Evolutionary conservation across 2,329 filamentous ascomycete species (phyloP), one percentile per base, ranked within the genome.

Genomic region (Rhytidhysteron rufulum): DNA sequence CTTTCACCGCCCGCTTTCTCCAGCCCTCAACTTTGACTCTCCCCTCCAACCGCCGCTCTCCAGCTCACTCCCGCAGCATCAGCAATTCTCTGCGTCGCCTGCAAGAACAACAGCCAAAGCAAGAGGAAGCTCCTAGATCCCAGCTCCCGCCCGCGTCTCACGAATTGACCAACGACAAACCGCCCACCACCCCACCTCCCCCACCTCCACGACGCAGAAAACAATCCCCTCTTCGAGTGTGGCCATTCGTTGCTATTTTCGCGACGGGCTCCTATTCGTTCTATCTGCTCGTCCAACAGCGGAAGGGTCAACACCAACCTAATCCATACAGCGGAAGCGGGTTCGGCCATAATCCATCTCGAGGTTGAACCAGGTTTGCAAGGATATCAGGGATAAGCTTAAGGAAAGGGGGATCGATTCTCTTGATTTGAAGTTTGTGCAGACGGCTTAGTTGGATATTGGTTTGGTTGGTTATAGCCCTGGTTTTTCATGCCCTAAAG

Each of bases 281-380:
- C 61, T 69, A 68, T 52, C 62, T 62, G 47, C 63, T 75, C 34
- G 64, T 69, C 29, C 71, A 73, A 44, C 59, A 67, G 45, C 58
- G 71, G 32, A 62, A 66, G 46, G 70, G 67, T 20, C 43, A 60
- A 35, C 59, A 62, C 38, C 45, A 57, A 35, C 41, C 57, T 8
- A 43, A 51, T 37, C n/a, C n/a, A n/a, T n/a, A n/a, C n/a, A 55
- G 57, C 46, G 57, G 54, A 33, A 15, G 31, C 29, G 48, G 58
- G 18, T 50, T 53, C 16, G 58, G 59, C 17, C 59, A 63, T 37
- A 58, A 56, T 20, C 62, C 62, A 11, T 58, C 54, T 37, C 60
- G 60, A 19, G 60, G 62, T 35, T 64, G 58, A 49, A 49, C 39
- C 38, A 79, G 45, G 79, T 85, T 15, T 84, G 83, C 62, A 62